Evolutionary conservation across 2,329 filamentous ascomycete species (phyloP), one percentile per base, ranked within the genome.

Genomic region (Bipolaris zeicola): DNA sequence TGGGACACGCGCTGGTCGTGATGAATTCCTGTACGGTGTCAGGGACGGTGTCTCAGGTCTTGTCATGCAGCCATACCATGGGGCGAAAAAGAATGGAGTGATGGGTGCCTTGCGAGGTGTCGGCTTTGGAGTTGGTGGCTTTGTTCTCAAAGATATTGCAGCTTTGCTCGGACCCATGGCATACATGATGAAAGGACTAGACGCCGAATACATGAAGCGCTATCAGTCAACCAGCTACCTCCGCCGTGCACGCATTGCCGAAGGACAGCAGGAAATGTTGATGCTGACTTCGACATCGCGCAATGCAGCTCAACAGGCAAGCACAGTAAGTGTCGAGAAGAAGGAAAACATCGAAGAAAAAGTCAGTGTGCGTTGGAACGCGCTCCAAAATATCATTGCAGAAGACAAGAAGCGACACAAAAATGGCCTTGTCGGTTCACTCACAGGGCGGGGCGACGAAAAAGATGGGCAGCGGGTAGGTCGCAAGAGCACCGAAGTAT

Each of bases 41-140:
- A 88, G 85, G 65, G 87, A 90, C 64, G 87, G 85, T 11, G 80
- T 87, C 46, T 87, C 85, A 0, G 88, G 88, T 0, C 70, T 90
- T 0, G 82, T 89, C 14, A 79, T 79, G 1, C 82, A 88, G 14
- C 87, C 88, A 0, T 75, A 83, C 39, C 80, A 80, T 0, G 86
- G 85, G 0, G 86, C 85, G 2, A 81, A 80, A 52, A 77, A 83
- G n/a, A 75, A 78, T 6, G 85, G 86, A 1, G 65, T 82, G 14
- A 77, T 83, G 38, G 87, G 88, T 2, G 79, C 77, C n/a, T 58
- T 79, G 0, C 76, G 76, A 47, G 82, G 82, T 3, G 75, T 87
- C 0, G 87, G 85, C 13, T 87, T 86, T 79, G 87, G 87, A 0
- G 63, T 89, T 6, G 84, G 82, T 1, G 87, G 87, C 0, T 82